These are phyloP conservation scores for Phytophthora litchii DNA, from an alignment of 352 stramenopile genomes.

Conservation along the genomic window DNA sequence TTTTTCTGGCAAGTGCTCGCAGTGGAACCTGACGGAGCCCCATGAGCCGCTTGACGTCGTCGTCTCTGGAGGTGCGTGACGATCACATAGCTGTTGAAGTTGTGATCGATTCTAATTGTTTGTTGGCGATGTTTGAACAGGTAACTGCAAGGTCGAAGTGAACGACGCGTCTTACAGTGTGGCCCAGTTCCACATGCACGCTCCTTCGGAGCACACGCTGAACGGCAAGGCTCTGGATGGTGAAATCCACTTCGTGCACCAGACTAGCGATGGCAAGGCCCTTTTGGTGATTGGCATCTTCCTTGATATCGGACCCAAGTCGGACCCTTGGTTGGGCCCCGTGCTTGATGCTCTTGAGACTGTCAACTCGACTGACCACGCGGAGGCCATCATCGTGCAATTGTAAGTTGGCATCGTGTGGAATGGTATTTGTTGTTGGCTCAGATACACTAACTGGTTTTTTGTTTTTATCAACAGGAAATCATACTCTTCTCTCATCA, in stretches of 20 bases:
- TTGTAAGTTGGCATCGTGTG: conserved; percentile 28
- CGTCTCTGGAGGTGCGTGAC: conserved; percentile 26
- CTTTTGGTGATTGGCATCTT: conserved; percentile 55
- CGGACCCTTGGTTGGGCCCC: conserved; percentile 36
- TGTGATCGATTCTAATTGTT: conserved; percentile 3
- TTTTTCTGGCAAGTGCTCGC: conserved; percentile 38
- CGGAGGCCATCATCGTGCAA: conserved; percentile 19
- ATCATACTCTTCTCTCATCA: conserved; percentile 41
- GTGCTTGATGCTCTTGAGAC: conserved; percentile 41
- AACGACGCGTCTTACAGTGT: conserved; percentile 26
- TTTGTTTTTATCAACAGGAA: conserved; percentile 20
- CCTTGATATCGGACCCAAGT: conserved; percentile 20
- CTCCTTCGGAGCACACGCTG: conserved; percentile 63
- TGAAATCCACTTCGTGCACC: conserved; percentile 71
- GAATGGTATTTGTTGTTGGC: not conserved
- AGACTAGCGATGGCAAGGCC: conserved; percentile 35
- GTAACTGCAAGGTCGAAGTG: conserved; percentile 15
- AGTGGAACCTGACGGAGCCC: conserved; percentile 39
- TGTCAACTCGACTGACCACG: conserved; percentile 29
- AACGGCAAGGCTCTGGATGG: conserved; percentile 50
- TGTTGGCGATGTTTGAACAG: conserved; percentile 14
- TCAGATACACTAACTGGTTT: conserved; percentile 9
- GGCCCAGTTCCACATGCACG: conserved; percentile 57
- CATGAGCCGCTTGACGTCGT: conserved; percentile 36
- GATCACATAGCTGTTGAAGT: not conserved